A percentile compares a stretch with the other conserved stretches of the same genome.
Evolutionary conservation across 495 filamentous ascomycete species (phyloP).

Genomic region (Alectoria sarmentosa): DNA sequence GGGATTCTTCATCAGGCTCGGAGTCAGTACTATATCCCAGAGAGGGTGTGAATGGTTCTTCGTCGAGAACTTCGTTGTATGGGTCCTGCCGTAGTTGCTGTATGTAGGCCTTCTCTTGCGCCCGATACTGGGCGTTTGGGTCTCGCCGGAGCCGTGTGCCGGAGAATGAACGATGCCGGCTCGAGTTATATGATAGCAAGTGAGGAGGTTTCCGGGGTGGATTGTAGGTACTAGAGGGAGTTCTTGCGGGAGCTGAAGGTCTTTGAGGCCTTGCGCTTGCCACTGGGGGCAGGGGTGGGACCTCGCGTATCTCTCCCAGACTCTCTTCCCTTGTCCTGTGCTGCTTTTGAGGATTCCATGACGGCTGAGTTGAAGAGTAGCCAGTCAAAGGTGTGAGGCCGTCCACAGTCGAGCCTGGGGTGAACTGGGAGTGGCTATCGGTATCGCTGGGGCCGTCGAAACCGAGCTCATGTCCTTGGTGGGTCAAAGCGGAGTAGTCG

Average conservation of each 20-base stretch:
- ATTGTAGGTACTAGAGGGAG: conserved; percentile 68
- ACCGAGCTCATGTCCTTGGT: conserved; percentile 42
- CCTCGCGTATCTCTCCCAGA: conserved; percentile 24
- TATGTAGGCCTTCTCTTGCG: conserved; percentile 76
- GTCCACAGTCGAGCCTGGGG: conserved; percentile 32
- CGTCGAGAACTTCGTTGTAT: conserved; percentile 64
- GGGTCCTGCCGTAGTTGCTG: conserved; percentile 67
- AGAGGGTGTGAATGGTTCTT: conserved; percentile 60
- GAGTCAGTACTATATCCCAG: conserved; percentile 65
- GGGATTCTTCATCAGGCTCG: conserved; percentile 84
- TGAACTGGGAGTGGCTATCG: conserved; percentile 37
- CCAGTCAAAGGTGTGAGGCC: conserved; percentile 29
- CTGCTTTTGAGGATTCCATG: conserved; percentile 24
- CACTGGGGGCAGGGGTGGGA: conserved; percentile 16
- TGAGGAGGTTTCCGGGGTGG: conserved; percentile 66
- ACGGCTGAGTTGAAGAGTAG: conserved; percentile 26
- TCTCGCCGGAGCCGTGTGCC: conserved; percentile 48
- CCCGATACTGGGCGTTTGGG: conserved; percentile 74
- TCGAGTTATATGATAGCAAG: conserved; percentile 44
- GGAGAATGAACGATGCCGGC: conserved; percentile 48
- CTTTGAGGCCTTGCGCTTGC: conserved; percentile 43
- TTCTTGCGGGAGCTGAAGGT: conserved; percentile 54
- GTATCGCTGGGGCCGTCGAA: conserved; percentile 36
- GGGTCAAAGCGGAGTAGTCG: conserved; percentile 42
- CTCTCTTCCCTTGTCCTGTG: conserved; percentile 27